phyloP scores from a whole-genome alignment of 2,329 filamentous ascomycete genomes.

The Xylariaceae sp. region DNA sequence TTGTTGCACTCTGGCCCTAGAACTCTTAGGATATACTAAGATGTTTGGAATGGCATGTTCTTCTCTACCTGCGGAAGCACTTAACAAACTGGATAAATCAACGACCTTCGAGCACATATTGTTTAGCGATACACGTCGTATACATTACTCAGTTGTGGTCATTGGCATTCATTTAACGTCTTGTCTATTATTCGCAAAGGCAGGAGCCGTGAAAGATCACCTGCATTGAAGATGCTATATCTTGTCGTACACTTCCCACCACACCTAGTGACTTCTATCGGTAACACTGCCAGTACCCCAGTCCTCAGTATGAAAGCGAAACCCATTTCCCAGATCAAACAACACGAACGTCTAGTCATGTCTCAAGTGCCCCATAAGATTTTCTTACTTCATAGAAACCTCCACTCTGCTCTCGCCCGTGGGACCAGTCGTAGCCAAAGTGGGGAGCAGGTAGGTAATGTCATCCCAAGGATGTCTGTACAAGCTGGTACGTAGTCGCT shows the following conservation, averaged over 20 bases:
- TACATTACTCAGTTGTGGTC: too few relatives aligned
- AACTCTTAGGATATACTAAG: too few relatives aligned
- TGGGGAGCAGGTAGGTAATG: constrained; percentile 90
- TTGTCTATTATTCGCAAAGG: constrained; percentile 14
- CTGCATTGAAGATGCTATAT: constrained; percentile 16
- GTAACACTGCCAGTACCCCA: constrained; percentile 8
- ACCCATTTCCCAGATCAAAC: constrained; percentile 12
- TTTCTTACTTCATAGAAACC: constrained; percentile 63
- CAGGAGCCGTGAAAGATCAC: constrained; percentile 13
- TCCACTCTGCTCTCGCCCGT: constrained; percentile 86
- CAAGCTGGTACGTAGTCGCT: constrained; percentile 94
- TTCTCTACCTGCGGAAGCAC: too few relatives aligned
- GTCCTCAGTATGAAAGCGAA: constrained; percentile 6
- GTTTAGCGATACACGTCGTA: too few relatives aligned
- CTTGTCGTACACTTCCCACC: constrained; percentile 22
- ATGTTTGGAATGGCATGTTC: too few relatives aligned
- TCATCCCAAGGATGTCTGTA: constrained; percentile 99
- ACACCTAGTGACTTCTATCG: constrained; percentile 15
- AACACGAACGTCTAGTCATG: constrained; percentile 17
- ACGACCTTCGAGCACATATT: too few relatives aligned
- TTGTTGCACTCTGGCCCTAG: too few relatives aligned
- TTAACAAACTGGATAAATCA: too few relatives aligned
- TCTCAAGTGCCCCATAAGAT: constrained; percentile 15
- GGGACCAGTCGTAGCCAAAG: constrained; percentile 64
- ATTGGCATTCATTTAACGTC: constrained; percentile 7